Percentiles rank a stretch among this genome's conserved stretches.
phyloP scores from a whole-genome alignment of 148 eudicot genomes.

The Drosera capensis region DNA sequence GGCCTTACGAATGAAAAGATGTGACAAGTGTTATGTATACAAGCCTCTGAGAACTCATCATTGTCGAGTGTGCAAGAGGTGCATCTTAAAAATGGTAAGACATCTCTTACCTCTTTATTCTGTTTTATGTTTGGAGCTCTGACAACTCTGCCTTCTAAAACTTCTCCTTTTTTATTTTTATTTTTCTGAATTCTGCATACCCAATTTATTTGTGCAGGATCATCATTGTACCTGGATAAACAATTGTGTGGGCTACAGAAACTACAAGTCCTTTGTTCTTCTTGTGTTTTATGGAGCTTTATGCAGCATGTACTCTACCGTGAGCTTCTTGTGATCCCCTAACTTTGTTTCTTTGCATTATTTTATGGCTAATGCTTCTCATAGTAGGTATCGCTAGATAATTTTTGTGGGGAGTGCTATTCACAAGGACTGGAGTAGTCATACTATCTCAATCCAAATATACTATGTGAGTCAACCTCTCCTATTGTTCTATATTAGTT shows the following conservation, averaged over 20 bases:
- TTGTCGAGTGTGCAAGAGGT: conserved; percentile 49
- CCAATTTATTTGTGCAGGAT: conserved; percentile 47
- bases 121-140: not conserved
- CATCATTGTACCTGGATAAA: conserved; percentile 69
- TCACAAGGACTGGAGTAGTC: conserved; percentile 29
- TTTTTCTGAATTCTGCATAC: not conserved
- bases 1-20: conserved; percentile 16
- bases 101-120: not conserved
- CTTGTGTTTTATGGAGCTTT: conserved; percentile 37
- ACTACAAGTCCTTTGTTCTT: conserved; percentile 45
- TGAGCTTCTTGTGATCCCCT: conserved; percentile 14
- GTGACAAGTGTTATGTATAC: conserved; percentile 48
- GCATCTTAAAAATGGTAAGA: conserved; percentile 50
- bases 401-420: conserved; percentile 17
- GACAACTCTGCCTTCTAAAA: not conserved
- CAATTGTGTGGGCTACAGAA: conserved; percentile 57
- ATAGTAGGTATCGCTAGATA: conserved; percentile 18
- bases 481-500: too few species aligned
- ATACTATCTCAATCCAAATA: conserved; percentile 12
- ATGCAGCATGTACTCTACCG: conserved; percentile 35
- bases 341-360: not conserved
- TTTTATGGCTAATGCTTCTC: not conserved
- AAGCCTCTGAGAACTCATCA: conserved; percentile 70
- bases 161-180: not conserved
- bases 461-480: conserved; percentile 60